Conservation (phyloP, 176 grass and related monocot species). For the Alopecurus myosuroides region DNA sequence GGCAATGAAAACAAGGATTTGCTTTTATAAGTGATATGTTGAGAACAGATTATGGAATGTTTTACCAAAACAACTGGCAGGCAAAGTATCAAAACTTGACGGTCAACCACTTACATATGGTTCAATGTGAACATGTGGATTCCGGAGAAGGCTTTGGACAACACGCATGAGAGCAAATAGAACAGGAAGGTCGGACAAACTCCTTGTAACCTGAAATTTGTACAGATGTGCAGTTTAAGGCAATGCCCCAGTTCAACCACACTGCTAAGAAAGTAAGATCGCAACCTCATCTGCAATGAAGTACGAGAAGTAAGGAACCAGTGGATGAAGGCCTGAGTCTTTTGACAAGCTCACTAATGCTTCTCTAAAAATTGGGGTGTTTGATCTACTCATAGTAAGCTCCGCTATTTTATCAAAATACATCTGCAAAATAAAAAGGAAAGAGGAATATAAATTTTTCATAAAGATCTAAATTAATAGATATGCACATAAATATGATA, state of each 20-base stretch:
- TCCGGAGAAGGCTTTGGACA: slow-evolving; percentile 78
- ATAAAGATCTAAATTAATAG: neutral
- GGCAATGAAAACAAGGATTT: slow-evolving; percentile 25
- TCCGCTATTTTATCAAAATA: slow-evolving; percentile 98
- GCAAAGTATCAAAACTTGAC: neutral
- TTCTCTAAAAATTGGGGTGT: slow-evolving; percentile 63
- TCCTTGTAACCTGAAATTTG: slow-evolving; percentile 74
- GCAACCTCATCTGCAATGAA: slow-evolving; percentile 84
- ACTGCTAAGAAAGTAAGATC: neutral
- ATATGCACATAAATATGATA: neutral
- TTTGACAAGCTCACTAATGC: slow-evolving; percentile 89
- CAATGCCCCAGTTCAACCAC: neutral
- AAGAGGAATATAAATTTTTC: slow-evolving; percentile 30
- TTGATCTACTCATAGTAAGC: slow-evolving; percentile 74
- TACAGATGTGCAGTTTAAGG: slow-evolving; percentile 17
- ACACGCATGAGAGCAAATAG: slow-evolving; percentile 91
- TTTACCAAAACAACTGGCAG: neutral
- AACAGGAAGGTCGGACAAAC: slow-evolving; percentile 75
- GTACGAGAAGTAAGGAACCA: slow-evolving; percentile 97
- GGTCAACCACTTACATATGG: slow-evolving; percentile 75
- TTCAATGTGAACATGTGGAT: slow-evolving; percentile 95
- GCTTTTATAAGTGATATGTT: slow-evolving; percentile 9
- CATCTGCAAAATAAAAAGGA: slow-evolving; percentile 52
- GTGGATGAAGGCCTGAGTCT: slow-evolving; percentile 88
- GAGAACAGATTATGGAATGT: neutral